phyloP scores from a whole-genome alignment of 805 yeast genomes.

The Brettanomyces naardenensis region DNA sequence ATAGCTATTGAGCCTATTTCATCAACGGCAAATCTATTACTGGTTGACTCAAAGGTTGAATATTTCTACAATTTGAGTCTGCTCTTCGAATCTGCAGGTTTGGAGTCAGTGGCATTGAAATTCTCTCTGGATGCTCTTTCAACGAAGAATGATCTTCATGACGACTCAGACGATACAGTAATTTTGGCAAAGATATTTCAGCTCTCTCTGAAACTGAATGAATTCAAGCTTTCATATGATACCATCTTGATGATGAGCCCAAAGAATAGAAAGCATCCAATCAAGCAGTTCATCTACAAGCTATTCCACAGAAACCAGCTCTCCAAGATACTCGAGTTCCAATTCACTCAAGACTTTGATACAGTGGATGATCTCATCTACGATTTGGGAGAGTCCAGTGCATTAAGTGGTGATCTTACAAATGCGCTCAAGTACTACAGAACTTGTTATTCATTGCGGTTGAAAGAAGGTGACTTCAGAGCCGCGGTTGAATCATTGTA shows the following conservation, averaged over 20 bases:
- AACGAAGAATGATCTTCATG: constrained; percentile 12
- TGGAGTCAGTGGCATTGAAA: constrained; percentile 28
- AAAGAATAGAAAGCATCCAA: constrained; percentile 16
- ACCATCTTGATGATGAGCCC: constrained; percentile 21
- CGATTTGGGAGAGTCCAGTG: constrained; percentile 20
- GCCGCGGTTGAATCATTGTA: constrained; percentile 39
- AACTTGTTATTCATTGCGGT: constrained; percentile 44
- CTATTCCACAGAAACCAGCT: constrained; percentile 33
- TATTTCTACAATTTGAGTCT: constrained; percentile 32
- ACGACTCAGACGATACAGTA: constrained; percentile 15
- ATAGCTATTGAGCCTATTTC: constrained; percentile 3
- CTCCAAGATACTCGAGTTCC: constrained; percentile 31
- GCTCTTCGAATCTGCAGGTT: constrained; percentile 26
- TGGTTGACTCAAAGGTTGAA: constrained; percentile 26
- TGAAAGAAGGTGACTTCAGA: constrained; percentile 39
- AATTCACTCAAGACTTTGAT: constrained; percentile 35
- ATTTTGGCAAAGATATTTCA: constrained; percentile 21
- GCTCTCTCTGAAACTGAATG: constrained; percentile 22
- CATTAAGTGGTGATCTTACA: constrained; percentile 20
- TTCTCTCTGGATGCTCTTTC: constrained; percentile 22
- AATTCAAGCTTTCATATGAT: constrained; percentile 23
- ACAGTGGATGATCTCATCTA: constrained; percentile 35
- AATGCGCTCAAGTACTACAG: constrained; percentile 37
- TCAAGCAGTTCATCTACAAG: constrained; percentile 29
- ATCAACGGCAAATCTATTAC: constrained; percentile 10